These are phyloP conservation scores for Panicum miliaceum DNA, from an alignment of 176 grass and related monocot species.

Conservation along the genomic window DNA sequence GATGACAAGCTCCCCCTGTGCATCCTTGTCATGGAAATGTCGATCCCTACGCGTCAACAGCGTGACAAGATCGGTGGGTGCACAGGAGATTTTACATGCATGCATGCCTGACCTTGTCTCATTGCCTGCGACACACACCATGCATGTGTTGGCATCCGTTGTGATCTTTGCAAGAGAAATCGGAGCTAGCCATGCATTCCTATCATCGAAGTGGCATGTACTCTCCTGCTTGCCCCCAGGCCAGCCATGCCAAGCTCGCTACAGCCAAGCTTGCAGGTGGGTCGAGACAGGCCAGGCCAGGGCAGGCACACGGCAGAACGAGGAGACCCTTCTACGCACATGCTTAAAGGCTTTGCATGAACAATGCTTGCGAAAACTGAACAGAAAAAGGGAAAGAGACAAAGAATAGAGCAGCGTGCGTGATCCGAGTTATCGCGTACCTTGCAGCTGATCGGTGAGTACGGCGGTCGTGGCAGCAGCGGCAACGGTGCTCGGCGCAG, in stretches of 20 bases:
- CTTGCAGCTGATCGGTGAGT: constrained; percentile 62
- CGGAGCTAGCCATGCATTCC: not conserved
- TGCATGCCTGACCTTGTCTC: constrained; percentile 53
- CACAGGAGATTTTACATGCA: constrained; percentile 40
- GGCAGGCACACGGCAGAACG: not conserved
- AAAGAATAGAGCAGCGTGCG: not conserved
- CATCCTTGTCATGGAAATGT: constrained; percentile 47
- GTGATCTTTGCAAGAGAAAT: constrained; percentile 22
- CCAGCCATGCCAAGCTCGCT: constrained; percentile 40
- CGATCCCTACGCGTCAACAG: constrained; percentile 36
- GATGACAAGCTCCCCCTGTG: constrained; percentile 22
- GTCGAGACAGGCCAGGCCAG: constrained; percentile 24
- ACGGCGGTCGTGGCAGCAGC: constrained; percentile 25
- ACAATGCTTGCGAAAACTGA: constrained; percentile 1
- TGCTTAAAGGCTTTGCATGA: constrained; percentile 10
- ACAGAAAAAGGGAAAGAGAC: constrained; percentile 24
- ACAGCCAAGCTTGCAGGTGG: constrained; percentile 48
- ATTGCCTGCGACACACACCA: constrained; percentile 44
- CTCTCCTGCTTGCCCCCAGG: not conserved
- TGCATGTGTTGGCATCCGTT: constrained; percentile 31
- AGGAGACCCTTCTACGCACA: constrained; percentile 39
- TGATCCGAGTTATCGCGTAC: constrained; percentile 46
- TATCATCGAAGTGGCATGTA: constrained; percentile 52
- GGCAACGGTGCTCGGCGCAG: constrained; percentile 16
- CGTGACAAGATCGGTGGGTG: constrained; percentile 56